Base-by-base conservation (phyloP, 2,329 filamentous ascomycete genomes). In the Cladosporium sphaerospermum region DNA sequence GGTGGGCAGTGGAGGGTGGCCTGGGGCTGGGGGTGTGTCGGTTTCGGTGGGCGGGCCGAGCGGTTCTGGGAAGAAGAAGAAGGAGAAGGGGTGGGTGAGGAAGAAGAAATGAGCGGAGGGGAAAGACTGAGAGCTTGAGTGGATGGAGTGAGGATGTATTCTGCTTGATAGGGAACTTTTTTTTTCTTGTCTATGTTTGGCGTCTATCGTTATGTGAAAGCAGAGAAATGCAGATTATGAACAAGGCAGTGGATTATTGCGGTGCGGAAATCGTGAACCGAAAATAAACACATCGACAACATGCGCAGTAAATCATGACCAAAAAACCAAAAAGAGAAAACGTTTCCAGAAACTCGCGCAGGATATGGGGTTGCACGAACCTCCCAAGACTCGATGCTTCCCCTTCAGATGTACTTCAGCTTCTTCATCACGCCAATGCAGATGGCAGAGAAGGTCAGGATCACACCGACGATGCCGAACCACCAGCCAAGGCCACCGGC, bases 381-480 rank as follows among this genome's bases (percentile, higher is more conserved):
- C 6, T 8, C 36, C 1, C 8, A 36, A 36, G 36, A 39, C 16
- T 14, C 10, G 4, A 28, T 18, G 14, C 40, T 28, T 16, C 23
- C 9, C 1, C 14, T 14, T 61, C 52, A 75, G 41, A 75, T 72
- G 51, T 64, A 73, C 55, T 63, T 68, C 66, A 75, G 57, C 62
- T 61, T 71, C 70, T 69, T 75, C 19, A 74, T 74, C 32, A 69
- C 59, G 19, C 59, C 51, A 36, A 76, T 54, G 60, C 71, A 75
- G 18, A 63, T 56, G 2, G 67, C 59, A 11, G 73, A 67, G 55
- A 77, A 73, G 16, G 63, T 51, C 31, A 74, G 69, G 31, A 91
- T 76, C 36, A 75, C 75, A 1, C 77, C 77, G 0, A 83, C 60
- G 53, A 83, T 83, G n/a, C 75, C 75, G 62, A 82, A 83, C 71